Conservation (phyloP, 2,329 filamentous ascomycete genomes). For the Zymoseptoria tritici region DNA sequence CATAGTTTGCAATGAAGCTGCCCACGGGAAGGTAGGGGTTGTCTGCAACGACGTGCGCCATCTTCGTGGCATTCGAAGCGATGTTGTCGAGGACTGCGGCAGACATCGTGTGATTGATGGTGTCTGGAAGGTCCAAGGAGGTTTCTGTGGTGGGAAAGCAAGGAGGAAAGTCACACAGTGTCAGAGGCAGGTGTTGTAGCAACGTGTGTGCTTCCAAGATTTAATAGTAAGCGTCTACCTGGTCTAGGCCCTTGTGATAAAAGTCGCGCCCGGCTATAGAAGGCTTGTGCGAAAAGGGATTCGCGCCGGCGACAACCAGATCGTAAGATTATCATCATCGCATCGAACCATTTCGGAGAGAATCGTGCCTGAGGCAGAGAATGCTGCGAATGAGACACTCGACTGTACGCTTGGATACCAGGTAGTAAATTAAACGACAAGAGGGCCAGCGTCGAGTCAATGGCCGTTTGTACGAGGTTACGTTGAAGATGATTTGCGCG, state of each 20-base stretch:
- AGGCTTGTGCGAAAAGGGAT: too few relatives aligned
- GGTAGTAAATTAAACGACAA: too few relatives aligned
- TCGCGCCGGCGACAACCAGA: too few relatives aligned
- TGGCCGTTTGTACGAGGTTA: too few relatives aligned
- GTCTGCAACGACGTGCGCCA: background rate
- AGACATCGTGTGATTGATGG: background rate
- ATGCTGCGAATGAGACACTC: background rate
- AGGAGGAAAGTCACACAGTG: background rate
- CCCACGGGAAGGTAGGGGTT: constrained; percentile 66
- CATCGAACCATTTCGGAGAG: too few relatives aligned
- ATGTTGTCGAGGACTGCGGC: background rate
- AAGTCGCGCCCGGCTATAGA: too few relatives aligned
- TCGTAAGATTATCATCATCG: too few relatives aligned
- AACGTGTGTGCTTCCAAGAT: background rate
- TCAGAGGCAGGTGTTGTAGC: background rate
- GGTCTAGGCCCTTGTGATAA: background rate
- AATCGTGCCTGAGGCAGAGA: background rate
- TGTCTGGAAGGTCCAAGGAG: background rate
- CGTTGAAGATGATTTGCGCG: too few relatives aligned
- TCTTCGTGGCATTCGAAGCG: background rate
- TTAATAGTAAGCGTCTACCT: background rate
- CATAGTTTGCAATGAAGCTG: constrained; percentile 54
- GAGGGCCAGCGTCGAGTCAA: too few relatives aligned
- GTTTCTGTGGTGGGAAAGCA: background rate
- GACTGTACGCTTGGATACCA: too few relatives aligned